Evolutionary conservation across 2,329 filamentous ascomycete species (phyloP), one percentile per base, ranked within the genome.

Genomic region (Arthrinium puccinioides): DNA sequence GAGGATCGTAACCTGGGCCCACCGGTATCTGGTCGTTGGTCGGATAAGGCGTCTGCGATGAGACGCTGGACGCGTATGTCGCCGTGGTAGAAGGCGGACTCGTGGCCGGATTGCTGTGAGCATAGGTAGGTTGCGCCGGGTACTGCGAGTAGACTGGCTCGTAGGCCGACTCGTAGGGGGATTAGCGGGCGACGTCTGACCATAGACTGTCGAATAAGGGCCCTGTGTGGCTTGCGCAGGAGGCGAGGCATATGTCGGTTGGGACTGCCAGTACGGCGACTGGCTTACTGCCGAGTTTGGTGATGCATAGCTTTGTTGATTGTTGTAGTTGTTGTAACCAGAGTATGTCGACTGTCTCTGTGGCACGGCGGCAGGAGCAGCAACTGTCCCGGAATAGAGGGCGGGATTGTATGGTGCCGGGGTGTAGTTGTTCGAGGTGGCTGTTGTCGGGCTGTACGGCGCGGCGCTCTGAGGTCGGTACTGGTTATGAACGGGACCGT

Each of bases 281-380:
- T 53, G 55, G 28, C 40, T 53, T 23, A 44, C 29, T 9, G 53
- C 45, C 28, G 54, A 53, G 19, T 51, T 50, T 18, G 43, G 41
- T 21, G 54, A 50, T 23, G 56, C 46, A 31, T 66, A 56, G 11
- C 57, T 55, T 26, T 54, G 56, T 47, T 72, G 69, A 44, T 53
- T 54, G 44, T 66, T 64, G 41, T 72, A 72, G 38, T 51, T 61
- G 44, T 52, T 62, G 47, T 69, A 70, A 20, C 69, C 70, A 32
- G 67, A 59, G 40, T 74, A 69, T 2, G 71, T 70, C 31, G 67
- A 56, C 37, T 71, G 69, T 29, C 73, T 63, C 47, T 77, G 74
- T 9, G 70, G 69, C 6, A 51, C 44, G 16, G 47, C 34, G 11
- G 55, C 50, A 20, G 54, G 55, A 19, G 69, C 24, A 16, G 31